Evolutionary conservation across 306 rosid species (phyloP).

Genomic region (Acacia crassicarpa): DNA sequence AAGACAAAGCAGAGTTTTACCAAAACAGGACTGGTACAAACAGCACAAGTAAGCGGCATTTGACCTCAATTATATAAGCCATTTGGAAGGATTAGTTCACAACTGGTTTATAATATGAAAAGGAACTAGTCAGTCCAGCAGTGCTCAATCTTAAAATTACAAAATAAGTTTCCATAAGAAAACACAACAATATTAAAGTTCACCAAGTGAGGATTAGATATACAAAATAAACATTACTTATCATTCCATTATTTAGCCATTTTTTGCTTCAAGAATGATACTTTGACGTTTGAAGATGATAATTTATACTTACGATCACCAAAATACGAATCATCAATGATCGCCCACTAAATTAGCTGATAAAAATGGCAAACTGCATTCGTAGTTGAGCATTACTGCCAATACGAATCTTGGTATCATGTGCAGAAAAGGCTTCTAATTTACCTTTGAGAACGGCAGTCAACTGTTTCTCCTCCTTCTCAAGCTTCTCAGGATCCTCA

Average conservation of each 20-base stretch:
- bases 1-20: neutral
- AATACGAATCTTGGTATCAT: neutral
- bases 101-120: neutral
- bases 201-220: neutral
- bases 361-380: neutral
- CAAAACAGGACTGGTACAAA: neutral
- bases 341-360: neutral
- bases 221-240: neutral
- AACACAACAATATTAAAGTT: neutral
- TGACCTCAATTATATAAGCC: neutral
- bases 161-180: conserved; percentile 19
- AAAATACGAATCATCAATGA: neutral
- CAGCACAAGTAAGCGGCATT: no score
- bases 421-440: neutral
- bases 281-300: neutral
- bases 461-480: conserved; percentile 69
- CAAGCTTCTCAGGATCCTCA: conserved; percentile 46
- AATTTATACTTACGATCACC: neutral
- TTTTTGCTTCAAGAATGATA: conserved; percentile 1
- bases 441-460: conserved; percentile 65
- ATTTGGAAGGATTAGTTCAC: neutral
- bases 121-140: neutral
- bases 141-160: neutral
- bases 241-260: neutral
- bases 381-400: neutral